These are phyloP conservation scores for Madurella mycetomatis DNA, from an alignment of 2,329 filamentous ascomycete species.

Conservation along the genomic window DNA sequence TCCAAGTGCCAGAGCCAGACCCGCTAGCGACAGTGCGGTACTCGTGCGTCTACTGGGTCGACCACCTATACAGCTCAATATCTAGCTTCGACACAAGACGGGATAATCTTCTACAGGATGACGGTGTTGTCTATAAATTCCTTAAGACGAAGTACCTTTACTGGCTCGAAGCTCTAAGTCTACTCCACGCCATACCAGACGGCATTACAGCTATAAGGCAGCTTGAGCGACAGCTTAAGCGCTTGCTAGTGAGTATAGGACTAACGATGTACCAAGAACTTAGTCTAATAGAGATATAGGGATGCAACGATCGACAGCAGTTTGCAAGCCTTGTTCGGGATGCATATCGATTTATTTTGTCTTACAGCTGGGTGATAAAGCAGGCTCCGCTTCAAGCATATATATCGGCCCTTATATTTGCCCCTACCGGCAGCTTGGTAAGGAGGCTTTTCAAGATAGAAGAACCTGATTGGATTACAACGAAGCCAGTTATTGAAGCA, in stretches of 20 bases:
- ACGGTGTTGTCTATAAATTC: conserved; percentile 31
- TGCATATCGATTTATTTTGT: conserved; percentile 5
- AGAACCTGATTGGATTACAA: conserved; percentile 18
- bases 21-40: conserved; percentile 26
- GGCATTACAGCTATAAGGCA: too few relatives aligned
- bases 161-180: conserved; percentile 38
- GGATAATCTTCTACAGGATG: conserved; percentile 24
- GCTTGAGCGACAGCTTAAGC: background rate
- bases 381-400: conserved; percentile 19
- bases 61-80: background rate
- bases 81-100: background rate
- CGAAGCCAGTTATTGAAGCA: conserved; percentile 7
- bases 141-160: conserved; percentile 37
- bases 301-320: background rate
- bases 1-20: conserved; percentile 25
- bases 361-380: conserved; percentile 5
- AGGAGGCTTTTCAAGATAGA: conserved; percentile 11
- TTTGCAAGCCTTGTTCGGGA: background rate
- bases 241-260: background rate
- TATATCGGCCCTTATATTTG: conserved; percentile 25
- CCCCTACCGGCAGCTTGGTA: conserved; percentile 22
- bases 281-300: too few relatives aligned
- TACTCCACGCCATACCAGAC: conserved; percentile 11
- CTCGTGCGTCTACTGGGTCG: conserved; percentile 32
- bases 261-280: background rate